These are phyloP conservation scores for Scopulariopsis brevicaulis DNA, from an alignment of 2,329 filamentous ascomycete species.

Conservation along the genomic window DNA sequence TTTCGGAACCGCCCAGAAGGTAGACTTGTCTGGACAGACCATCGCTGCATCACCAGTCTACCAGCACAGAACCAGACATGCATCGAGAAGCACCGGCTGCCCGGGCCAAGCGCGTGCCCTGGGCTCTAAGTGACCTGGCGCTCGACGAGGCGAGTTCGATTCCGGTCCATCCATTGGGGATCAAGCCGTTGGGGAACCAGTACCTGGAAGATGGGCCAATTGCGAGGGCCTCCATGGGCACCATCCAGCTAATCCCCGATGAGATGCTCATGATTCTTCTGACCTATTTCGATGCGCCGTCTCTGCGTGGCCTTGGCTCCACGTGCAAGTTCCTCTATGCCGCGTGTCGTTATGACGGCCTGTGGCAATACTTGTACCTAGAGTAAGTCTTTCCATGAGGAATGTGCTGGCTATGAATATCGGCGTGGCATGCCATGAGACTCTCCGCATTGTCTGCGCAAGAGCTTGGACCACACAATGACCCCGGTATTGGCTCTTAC, in stretches of 20 bases:
- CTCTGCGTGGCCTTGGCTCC: slow-evolving; percentile 55
- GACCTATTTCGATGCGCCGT: slow-evolving; percentile 57
- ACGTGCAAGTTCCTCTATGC: slow-evolving; percentile 83
- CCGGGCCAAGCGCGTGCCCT: background rate
- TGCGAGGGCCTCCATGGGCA: slow-evolving; percentile 54
- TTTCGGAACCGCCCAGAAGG: background rate
- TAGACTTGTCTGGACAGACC: background rate
- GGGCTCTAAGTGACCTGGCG: background rate
- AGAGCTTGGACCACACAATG: no score
- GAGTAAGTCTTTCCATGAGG: slow-evolving; percentile 48
- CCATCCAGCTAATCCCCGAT: slow-evolving; percentile 61
- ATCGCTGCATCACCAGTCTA: background rate
- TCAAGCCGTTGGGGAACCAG: slow-evolving; percentile 82
- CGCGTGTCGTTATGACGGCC: slow-evolving; percentile 70
- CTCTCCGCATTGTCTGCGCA: no score
- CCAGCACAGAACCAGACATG: background rate
- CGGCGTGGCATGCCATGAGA: background rate
- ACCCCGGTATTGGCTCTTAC: no score
- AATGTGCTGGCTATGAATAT: background rate
- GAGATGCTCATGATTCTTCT: slow-evolving; percentile 67
- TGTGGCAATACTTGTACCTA: slow-evolving; percentile 81
- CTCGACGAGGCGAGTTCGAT: slow-evolving; percentile 31
- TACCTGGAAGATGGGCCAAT: slow-evolving; percentile 54
- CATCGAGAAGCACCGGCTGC: background rate
- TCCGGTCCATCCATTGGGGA: slow-evolving; percentile 66